Conservation (phyloP, 1,284 basidiomycete species). For the Ceratobasidium sp. region DNA sequence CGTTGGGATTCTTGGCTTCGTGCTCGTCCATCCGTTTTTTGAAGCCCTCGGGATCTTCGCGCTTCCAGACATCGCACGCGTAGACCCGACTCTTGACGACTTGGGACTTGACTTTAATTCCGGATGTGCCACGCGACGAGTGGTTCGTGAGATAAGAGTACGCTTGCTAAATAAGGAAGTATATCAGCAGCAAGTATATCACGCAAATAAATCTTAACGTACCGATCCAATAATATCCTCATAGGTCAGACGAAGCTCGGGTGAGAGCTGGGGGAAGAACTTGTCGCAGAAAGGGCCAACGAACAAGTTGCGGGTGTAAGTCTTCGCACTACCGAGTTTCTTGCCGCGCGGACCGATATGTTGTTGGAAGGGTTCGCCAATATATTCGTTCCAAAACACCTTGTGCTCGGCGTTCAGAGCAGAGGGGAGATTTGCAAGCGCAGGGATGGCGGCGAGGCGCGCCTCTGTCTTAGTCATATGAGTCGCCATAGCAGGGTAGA, state of each 20-base stretch:
- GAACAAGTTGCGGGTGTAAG: not conserved
- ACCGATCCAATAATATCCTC: not conserved
- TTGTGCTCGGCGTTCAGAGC: not conserved
- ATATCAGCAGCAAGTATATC: too few relatives aligned
- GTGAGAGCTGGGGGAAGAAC: not conserved
- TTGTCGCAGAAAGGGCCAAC: not conserved
- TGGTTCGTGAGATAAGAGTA: conserved; percentile 13
- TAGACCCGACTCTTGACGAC: not conserved
- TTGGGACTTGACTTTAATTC: not conserved
- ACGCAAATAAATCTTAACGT: too few relatives aligned
- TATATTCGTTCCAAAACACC: not conserved
- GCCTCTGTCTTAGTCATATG: too few relatives aligned
- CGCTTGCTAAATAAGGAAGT: not conserved
- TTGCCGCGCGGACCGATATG: not conserved
- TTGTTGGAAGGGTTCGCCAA: not conserved
- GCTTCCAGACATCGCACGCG: not conserved
- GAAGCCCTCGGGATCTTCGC: not conserved
- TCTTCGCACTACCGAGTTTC: not conserved
- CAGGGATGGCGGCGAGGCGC: too few relatives aligned
- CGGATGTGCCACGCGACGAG: not conserved
- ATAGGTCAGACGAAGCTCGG: not conserved
- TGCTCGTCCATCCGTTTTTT: not conserved
- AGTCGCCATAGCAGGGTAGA: too few relatives aligned
- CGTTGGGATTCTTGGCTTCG: not conserved
- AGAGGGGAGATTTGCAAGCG: not conserved